Conservation (phyloP, 768 basidiomycete species). For the Lactarius vividus region DNA sequence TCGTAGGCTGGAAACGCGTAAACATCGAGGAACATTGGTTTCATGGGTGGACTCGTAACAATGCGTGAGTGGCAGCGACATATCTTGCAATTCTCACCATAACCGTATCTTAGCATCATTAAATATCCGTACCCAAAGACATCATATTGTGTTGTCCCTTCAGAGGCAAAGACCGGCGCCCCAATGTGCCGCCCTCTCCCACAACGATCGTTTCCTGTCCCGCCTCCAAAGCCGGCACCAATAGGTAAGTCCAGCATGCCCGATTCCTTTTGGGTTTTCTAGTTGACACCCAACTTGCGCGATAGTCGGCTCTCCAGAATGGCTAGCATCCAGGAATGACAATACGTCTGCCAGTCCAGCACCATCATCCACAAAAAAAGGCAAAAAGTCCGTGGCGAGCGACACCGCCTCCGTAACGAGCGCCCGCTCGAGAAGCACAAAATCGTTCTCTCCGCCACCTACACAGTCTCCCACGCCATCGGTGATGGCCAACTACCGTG, state of each 20-base stretch:
- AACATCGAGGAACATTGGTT: conserved; percentile 46
- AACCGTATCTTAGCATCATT: conserved; percentile 31
- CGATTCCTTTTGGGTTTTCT: not conserved
- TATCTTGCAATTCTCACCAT: not conserved
- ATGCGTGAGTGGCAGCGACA: conserved; percentile 30
- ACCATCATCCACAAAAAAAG: not conserved
- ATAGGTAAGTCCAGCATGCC: conserved; percentile 34
- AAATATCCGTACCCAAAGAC: conserved; percentile 42
- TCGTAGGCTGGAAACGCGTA: conserved; percentile 48
- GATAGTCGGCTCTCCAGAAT: conserved; percentile 26
- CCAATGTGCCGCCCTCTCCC: conserved; percentile 47
- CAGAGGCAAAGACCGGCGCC: conserved; percentile 39
- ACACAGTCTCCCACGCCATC: not conserved
- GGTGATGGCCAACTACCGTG: not conserved
- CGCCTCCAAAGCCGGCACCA: conserved; percentile 32
- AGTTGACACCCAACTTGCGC: not conserved
- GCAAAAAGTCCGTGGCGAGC: not conserved
- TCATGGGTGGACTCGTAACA: conserved; percentile 33
- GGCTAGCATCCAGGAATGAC: conserved; percentile 22
- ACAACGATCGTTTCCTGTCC: conserved; percentile 31
- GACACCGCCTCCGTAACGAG: not conserved
- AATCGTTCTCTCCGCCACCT: not conserved
- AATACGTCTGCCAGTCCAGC: not conserved
- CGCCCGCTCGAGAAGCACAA: not conserved
- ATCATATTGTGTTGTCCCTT: conserved; percentile 40